These are phyloP conservation scores for Chalciporus sp. DNA, from an alignment of 1,284 basidiomycete genomes.

Conservation along the genomic window DNA sequence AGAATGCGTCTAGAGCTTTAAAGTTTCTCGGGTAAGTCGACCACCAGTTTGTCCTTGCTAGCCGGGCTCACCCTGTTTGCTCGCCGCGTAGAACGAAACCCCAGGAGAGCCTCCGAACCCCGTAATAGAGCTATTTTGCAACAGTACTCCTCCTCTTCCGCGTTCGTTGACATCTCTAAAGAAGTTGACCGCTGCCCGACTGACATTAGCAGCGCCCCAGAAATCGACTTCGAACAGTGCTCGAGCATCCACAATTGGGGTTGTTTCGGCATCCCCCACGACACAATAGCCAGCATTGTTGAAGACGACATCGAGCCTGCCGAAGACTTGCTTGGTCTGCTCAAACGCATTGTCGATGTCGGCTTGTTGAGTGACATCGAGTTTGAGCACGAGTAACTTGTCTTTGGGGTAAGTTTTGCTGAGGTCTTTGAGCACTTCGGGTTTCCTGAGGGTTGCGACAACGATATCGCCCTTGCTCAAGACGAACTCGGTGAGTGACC, in stretches of 20 bases:
- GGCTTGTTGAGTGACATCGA: too few relatives aligned
- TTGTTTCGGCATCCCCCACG: conserved; percentile 15
- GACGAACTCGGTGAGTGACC: too few relatives aligned
- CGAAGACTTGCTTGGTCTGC: conserved; percentile 8
- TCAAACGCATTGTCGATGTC: conserved; percentile 9
- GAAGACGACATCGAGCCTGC: conserved; percentile 23
- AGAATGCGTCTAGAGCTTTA: conserved; percentile 21
- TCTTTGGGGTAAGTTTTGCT: too few relatives aligned
- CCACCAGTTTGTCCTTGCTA: not conserved
- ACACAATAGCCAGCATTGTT: conserved; percentile 23
- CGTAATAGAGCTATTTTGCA: conserved; percentile 21
- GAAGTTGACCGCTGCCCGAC: conserved; percentile 11
- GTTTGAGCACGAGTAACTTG: too few relatives aligned
- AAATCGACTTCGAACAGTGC: conserved; percentile 20
- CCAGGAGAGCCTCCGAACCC: conserved; percentile 9
- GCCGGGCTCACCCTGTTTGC: too few relatives aligned
- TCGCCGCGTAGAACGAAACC: conserved; percentile 11
- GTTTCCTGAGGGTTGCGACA: too few relatives aligned
- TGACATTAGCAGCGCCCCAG: conserved; percentile 13
- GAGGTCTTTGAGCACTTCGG: too few relatives aligned
- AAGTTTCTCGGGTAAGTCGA: not conserved
- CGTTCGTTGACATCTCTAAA: conserved; percentile 20
- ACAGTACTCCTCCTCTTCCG: conserved; percentile 10
- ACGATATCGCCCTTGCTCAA: too few relatives aligned
- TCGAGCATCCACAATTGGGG: conserved; percentile 5